Conservation (phyloP, 2,329 filamentous ascomycete species). For the Beauveria asiatica region DNA sequence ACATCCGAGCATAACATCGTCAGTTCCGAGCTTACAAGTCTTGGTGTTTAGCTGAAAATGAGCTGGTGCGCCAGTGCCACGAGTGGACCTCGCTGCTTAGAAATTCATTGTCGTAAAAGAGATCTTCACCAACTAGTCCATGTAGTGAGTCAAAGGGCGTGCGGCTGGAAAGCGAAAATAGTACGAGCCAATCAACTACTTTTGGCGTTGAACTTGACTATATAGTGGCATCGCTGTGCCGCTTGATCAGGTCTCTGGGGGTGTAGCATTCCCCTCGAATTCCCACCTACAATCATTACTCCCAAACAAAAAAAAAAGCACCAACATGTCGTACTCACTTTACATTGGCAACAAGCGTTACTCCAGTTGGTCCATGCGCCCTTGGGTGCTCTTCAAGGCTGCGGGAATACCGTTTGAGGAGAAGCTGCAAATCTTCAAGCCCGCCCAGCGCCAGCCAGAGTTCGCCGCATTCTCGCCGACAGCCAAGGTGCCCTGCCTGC, state of each 20-base stretch:
- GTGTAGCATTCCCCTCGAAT: background rate
- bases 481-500: constrained; percentile 34
- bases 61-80: background rate
- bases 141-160: background rate
- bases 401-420: constrained; percentile 35
- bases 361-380: constrained; percentile 38
- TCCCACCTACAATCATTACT: background rate
- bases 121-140: background rate
- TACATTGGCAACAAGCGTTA: constrained; percentile 38
- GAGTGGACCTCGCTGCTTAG: constrained; percentile 5
- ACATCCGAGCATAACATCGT: background rate
- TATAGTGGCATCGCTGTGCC: background rate
- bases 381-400: constrained; percentile 36
- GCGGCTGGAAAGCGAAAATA: background rate
- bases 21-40: too few relatives aligned
- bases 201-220: background rate
- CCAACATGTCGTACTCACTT: constrained; percentile 29
- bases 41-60: background rate
- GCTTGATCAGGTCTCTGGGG: background rate
- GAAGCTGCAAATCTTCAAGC: constrained; percentile 26
- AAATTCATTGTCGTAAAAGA: background rate
- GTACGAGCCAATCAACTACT: background rate
- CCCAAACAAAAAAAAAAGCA: background rate
- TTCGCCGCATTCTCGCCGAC: constrained; percentile 31
- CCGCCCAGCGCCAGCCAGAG: constrained; percentile 22